Base-by-base conservation (phyloP, 2,329 filamentous ascomycete genomes). In the Arthrobotrys pseudoclavata region DNA sequence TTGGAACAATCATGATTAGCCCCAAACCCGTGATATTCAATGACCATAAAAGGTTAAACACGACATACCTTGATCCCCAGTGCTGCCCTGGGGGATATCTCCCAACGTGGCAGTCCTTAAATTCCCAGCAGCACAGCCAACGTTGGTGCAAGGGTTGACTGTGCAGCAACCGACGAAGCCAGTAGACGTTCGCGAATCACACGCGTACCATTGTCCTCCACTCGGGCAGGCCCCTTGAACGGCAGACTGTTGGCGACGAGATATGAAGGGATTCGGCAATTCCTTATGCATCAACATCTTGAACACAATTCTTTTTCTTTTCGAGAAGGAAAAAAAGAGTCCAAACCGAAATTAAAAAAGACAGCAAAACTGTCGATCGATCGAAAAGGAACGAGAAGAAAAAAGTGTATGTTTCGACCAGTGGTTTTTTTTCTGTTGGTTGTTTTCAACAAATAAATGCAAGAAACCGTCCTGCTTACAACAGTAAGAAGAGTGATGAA, bases 151-250 rank as follows among this genome's bases (percentile, higher is more conserved):
- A 40, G 74, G 61, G 45, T 77, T 68, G 7, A 60, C 48, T 10
- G 74, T 77, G 18, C 74, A 77, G 47, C 74, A 77, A n/a, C 74
- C 74, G 34, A 77, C 67, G 62, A 77, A 77, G 20, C 67, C 67
- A 50, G 4, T 45, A 4, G 61, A 70, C n/a, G 53, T n/a, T 10
- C 24, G 10, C 18, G 50, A 22, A 42, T 45, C 62, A 40, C 74
- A 77, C 4, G 74, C 52, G 53, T 71, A 77, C 74, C 74, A 77
- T 53, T 62, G 29, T 34, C 74, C 74, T 53, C 74, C 74, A 42
- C 61, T 68, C 10, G 74, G 74, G 40, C 74, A 77, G 15, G 7
- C 61, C 6, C 74, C 74, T 18, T 53, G 42, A 37, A 29, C 1
- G 12, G 61, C 12, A 40, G 20, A 22, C 20, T 18, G 9, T 45